Base-by-base conservation (phyloP, 1,284 basidiomycete genomes). In the Cystobasidiaceae sp. region DNA sequence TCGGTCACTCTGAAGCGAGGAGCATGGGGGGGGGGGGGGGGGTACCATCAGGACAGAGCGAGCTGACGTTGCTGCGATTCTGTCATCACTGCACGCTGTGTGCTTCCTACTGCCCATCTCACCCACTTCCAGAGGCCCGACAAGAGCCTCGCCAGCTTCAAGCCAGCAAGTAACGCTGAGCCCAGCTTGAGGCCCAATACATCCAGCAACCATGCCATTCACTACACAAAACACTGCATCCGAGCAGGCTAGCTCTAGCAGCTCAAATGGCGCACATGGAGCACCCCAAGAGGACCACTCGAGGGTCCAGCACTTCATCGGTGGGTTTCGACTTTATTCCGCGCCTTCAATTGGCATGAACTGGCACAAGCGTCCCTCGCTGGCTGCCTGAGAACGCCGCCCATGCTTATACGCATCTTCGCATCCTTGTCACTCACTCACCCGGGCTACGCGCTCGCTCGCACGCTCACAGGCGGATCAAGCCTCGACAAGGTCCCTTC, bases 301-400 rank as follows among this genome's bases (percentile, higher is more conserved):
- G 68, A 87, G 84, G 80, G 89, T 92, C 70, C 81, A 87, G 67
- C 87, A 93, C 61, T 96, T 88, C 78, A 89, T 94, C 74, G 92
- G 89, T 86, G 62, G 60, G 81, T 76, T 11, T 34, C 28, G 19
- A 6, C 15, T 27, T n/a, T n/a, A n/a, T n/a, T n/a, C n/a, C 45
- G 27, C 27, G 15, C 15, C 15, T 37, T 25, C 43, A 25, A 23
- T 37, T 32, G 23, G 15, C n/a, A 15, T 41, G 6, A 17, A 15
- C 4, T 41, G n/a, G 33, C 45, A 17, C 45, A n/a, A n/a, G n/a
- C n/a, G n/a, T n/a, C n/a, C n/a, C n/a, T n/a, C n/a, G n/a, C n/a
- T n/a, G n/a, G n/a, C n/a, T n/a, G n/a, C n/a, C n/a, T n/a, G n/a
- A n/a, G n/a, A n/a, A n/a, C n/a, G n/a, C n/a, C n/a, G n/a, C n/a